phyloP scores from a whole-genome alignment of 495 filamentous ascomycete species.

The Aspergillus biplanus region DNA sequence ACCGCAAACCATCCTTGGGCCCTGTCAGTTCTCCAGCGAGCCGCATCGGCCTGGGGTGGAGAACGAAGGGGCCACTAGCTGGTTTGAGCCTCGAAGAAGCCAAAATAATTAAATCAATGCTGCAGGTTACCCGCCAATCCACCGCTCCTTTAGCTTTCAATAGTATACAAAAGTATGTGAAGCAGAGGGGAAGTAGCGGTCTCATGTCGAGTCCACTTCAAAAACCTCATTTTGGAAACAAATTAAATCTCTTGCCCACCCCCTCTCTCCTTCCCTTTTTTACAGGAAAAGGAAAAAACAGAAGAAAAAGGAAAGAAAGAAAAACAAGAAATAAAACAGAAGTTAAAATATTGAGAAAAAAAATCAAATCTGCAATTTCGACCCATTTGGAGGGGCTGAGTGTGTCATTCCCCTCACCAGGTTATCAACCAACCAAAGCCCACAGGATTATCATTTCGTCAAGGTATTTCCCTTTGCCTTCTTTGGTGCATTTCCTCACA shows the following conservation, averaged over 20 bases:
- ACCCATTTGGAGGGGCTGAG: no score
- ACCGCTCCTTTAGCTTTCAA: constrained; percentile 4
- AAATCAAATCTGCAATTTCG: background rate
- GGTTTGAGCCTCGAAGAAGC: background rate
- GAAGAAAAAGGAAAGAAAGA: background rate
- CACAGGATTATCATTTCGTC: no score
- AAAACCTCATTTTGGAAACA: background rate
- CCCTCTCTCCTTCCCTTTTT: background rate
- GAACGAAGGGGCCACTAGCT: background rate
- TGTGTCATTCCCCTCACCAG: no score
- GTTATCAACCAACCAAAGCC: no score
- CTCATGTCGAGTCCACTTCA: background rate
- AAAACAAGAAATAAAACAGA: background rate
- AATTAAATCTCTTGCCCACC: background rate
- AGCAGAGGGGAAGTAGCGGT: constrained; percentile 1
- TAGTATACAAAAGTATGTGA: background rate
- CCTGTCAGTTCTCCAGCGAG: background rate
- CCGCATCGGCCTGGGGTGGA: constrained; percentile 1
- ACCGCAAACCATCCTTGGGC: background rate
- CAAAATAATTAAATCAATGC: background rate
- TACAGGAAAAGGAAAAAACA: background rate
- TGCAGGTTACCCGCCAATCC: constrained; percentile 1
- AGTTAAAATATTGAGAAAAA: background rate
- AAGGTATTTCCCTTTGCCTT: no score
- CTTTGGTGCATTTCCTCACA: no score